Evolutionary conservation across 2,329 filamentous ascomycete species (phyloP).

Genomic region (Blastomyces percursus): DNA sequence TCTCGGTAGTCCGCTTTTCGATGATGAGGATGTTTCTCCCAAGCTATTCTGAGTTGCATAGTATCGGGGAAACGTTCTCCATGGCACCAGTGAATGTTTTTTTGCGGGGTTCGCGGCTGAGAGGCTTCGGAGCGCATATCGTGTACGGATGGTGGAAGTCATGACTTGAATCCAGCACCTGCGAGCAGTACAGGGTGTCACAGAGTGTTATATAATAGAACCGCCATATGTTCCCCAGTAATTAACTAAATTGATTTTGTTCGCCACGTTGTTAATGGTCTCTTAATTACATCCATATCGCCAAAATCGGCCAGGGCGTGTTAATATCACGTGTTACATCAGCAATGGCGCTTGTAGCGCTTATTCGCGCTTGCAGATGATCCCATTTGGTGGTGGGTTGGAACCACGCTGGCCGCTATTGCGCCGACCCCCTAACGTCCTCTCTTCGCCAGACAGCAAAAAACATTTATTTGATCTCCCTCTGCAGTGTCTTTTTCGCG

Average conservation of each 20-base stretch:
- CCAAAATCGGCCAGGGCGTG: neutral
- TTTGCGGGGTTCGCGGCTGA: conserved; percentile 23
- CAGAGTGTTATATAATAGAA: neutral
- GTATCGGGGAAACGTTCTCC: conserved; percentile 31
- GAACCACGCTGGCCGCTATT: conserved; percentile 3
- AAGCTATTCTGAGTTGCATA: conserved; percentile 51
- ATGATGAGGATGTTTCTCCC: conserved; percentile 20
- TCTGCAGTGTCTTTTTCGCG: neutral
- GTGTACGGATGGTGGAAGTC: neutral
- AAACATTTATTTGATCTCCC: neutral
- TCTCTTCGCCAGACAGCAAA: conserved; percentile 12
- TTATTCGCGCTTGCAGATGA: neutral
- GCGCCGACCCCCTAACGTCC: conserved; percentile 2
- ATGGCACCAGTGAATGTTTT: neutral
- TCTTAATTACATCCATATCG: neutral
- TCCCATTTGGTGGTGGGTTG: neutral
- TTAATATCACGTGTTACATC: neutral
- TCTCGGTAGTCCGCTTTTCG: conserved; percentile 41
- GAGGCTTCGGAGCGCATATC: conserved; percentile 21
- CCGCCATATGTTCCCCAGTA: neutral
- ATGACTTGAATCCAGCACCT: neutral
- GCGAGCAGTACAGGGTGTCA: neutral
- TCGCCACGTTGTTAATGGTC: neutral
- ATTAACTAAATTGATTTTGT: neutral
- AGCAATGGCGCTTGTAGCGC: neutral